Base-by-base conservation (phyloP, 352 stramenopile species). In the Phytophthora pistaciae region DNA sequence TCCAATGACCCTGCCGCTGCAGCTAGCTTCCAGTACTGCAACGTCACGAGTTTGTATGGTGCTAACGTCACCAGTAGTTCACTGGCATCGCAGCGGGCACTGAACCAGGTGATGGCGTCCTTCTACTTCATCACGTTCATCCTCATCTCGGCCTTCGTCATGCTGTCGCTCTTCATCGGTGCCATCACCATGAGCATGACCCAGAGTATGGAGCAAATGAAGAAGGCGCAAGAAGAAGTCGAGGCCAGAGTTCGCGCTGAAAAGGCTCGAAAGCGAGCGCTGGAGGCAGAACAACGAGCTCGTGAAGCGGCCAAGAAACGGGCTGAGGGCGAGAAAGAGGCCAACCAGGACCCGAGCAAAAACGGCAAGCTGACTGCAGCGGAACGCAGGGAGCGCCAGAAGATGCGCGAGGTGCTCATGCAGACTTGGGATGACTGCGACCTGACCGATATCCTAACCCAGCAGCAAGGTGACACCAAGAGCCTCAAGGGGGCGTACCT, bases 161-260 rank as follows among this genome's bases (percentile, higher is more conserved):
- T 96, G 90, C 86, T 97, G 31, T 95, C 85, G 48, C 88, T 97
- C 54, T 96, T 97, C 63, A 95, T 97, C 61, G 91, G 91, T 83
- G 88, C 91, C 55, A 94, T 97, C 56, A 97, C 91, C 7, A 96
- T 97, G 91, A 91, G 81, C 53, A 97, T 97, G 91, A 96, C 90
- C 10, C 75, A 96, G 65, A 95, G 85, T 40, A 96, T 97, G 90
- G 88, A 96, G 68, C 62, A 90, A 18, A 96, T 96, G 86, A 96
- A 96, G 64, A 78, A 74, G 29, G 80, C 74, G 7, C 78, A 92
- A 14, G 87, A 96, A 66, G 87, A 95, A 73, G 65, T 71, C 0
- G 86, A 93, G 61, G 54, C 67, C 1, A 93, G 90, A 59, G 75
- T 84, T 55, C 70, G 86, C 21, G 61, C 89, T 10, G 71, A 90